phyloP scores from a whole-genome alignment of 805 yeast species.

The Wickerhamomyces ciferrii region DNA sequence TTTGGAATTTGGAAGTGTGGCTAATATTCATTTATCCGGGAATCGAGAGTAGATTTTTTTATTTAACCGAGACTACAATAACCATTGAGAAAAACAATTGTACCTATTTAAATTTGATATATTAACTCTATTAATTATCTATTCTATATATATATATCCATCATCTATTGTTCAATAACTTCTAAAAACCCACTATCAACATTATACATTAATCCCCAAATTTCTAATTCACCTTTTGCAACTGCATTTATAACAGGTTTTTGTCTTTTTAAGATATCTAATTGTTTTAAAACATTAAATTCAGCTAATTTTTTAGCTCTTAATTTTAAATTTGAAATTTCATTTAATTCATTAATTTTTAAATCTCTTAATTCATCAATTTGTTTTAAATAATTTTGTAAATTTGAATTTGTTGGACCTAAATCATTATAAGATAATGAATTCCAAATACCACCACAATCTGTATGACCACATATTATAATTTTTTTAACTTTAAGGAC shows the following conservation, averaged over 20 bases:
- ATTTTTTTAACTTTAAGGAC: conserved; percentile 76
- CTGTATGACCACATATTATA: conserved; percentile 89
- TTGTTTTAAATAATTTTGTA: conserved; percentile 48
- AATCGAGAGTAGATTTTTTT: too few species aligned
- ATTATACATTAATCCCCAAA: conserved; percentile 82
- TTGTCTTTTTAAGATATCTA: conserved; percentile 51
- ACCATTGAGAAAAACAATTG: too few species aligned
- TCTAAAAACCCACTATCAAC: conserved; percentile 68
- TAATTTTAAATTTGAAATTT: conserved; percentile 42
- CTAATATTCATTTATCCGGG: too few species aligned
- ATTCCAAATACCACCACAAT: conserved; percentile 91
- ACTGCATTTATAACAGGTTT: conserved; percentile 61
- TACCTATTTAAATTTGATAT: too few species aligned
- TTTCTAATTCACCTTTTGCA: conserved; percentile 56
- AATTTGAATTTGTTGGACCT: conserved; percentile 46
- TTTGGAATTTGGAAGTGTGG: too few species aligned
- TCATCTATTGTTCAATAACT: conserved; percentile 23
- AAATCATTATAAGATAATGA: conserved; percentile 58
- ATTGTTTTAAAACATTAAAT: conserved; percentile 71
- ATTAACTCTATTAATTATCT: too few species aligned
- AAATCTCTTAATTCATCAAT: conserved; percentile 63
- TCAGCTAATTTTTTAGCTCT: conserved; percentile 65
- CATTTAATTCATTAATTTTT: conserved; percentile 43
- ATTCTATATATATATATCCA: background rate
- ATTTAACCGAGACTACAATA: too few species aligned